These are phyloP conservation scores for Blastobotrys attinorum DNA, from an alignment of 805 yeast genomes.

Conservation along the genomic window DNA sequence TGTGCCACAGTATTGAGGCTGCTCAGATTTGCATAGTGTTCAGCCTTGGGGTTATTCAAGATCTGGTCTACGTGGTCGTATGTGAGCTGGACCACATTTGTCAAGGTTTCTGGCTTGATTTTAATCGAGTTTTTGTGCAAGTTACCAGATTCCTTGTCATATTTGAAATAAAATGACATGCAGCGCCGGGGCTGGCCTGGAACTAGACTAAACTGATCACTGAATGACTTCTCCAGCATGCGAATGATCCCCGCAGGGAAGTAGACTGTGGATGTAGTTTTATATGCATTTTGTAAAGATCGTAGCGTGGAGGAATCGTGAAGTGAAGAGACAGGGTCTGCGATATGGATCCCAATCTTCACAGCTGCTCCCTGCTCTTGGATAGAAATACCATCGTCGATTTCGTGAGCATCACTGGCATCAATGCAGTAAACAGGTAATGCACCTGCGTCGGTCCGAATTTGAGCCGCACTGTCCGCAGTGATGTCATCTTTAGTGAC, in stretches of 20 bases:
- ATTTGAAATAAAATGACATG: constrained; percentile 36
- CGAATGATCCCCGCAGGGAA: constrained; percentile 57
- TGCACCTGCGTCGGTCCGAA: constrained; percentile 16
- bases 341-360: constrained; percentile 62
- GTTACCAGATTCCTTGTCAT: constrained; percentile 22
- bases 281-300: constrained; percentile 49
- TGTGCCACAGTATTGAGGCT: constrained; percentile 30
- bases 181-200: constrained; percentile 34
- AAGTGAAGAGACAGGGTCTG: constrained; percentile 75
- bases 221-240: constrained; percentile 60
- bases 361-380: constrained; percentile 15
- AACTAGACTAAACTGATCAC: constrained; percentile 41
- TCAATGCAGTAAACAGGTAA: constrained; percentile 77
- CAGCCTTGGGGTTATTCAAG: constrained; percentile 27
- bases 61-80: constrained; percentile 56
- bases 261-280: constrained; percentile 60
- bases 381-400: constrained; percentile 87
- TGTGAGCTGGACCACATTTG: constrained; percentile 46
- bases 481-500: constrained; percentile 3
- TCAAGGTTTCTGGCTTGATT: constrained; percentile 36
- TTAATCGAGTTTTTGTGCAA: constrained; percentile 16
- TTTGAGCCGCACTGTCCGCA: constrained; percentile 5
- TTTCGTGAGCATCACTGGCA: constrained; percentile 69
- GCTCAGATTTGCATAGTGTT: constrained; percentile 30
- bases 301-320: constrained; percentile 13